Evolutionary conservation across 768 basidiomycete species (phyloP).

Genomic region (Rhizopogon vulgaris): DNA sequence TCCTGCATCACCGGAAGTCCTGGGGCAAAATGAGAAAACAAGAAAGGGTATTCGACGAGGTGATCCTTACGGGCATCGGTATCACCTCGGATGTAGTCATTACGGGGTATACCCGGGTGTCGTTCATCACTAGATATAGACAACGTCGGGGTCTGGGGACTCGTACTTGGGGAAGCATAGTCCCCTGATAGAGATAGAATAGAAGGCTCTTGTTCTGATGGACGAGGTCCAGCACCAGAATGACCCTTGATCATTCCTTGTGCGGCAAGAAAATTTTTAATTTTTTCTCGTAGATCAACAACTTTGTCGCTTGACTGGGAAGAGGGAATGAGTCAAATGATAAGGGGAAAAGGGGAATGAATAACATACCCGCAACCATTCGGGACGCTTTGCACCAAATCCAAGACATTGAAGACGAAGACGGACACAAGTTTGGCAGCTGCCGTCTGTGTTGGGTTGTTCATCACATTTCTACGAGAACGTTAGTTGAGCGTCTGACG

Average conservation of each 20-base stretch:
- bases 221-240: slow-evolving; percentile 61
- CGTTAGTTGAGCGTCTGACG: slow-evolving; percentile 12
- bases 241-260: slow-evolving; percentile 91
- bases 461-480: slow-evolving; percentile 76
- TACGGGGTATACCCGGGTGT: slow-evolving; percentile 24
- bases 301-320: slow-evolving; percentile 68
- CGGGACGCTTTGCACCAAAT: slow-evolving; percentile 80
- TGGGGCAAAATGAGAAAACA: slow-evolving; percentile 6
- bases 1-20: slow-evolving; percentile 26
- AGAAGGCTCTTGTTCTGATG: slow-evolving; percentile 48
- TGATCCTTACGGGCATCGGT: slow-evolving; percentile 21
- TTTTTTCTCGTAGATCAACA: slow-evolving; percentile 63
- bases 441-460: slow-evolving; percentile 50
- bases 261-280: slow-evolving; percentile 70
- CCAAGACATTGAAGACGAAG: slow-evolving; percentile 81
- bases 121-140: slow-evolving; percentile 37
- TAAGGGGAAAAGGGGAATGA: not conserved
- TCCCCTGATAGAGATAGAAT: slow-evolving; percentile 44
- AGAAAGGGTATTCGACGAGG: not conserved
- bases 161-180: slow-evolving; percentile 34
- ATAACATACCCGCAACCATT: slow-evolving; percentile 70
- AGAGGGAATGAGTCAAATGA: slow-evolving; percentile 8
- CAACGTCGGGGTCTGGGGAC: slow-evolving; percentile 41
- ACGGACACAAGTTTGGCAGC: slow-evolving; percentile 72
- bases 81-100: slow-evolving; percentile 15